A percentile compares a stretch with the other conserved stretches of the same genome.
Evolutionary conservation across 345 rosid genomes (phyloP).

Genomic region (Combretum micranthum): DNA sequence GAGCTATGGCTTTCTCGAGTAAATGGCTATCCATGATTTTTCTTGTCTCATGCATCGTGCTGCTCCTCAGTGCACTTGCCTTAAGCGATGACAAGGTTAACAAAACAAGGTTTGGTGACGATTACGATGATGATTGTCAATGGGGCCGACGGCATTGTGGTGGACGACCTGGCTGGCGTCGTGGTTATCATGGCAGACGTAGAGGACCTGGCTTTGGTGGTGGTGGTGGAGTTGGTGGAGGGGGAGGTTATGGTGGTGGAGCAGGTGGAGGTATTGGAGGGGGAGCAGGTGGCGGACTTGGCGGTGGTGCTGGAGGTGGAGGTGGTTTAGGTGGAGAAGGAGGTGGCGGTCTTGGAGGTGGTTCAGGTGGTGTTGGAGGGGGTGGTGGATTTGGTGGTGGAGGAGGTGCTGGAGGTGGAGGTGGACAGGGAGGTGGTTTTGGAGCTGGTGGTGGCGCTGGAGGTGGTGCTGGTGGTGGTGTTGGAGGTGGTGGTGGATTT

Average conservation of each 20-base stretch:
- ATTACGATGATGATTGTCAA: conserved; percentile 15
- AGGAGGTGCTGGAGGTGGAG: conserved; percentile 29
- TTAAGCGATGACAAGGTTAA: conserved; percentile 19
- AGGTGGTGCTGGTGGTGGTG: conserved; percentile 30
- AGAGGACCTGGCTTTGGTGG: conserved; percentile 7
- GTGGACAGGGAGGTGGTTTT: conserved; percentile 28
- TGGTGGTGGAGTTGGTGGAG: conserved; percentile 4
- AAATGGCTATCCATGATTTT: conserved; percentile 28
- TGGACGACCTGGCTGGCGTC: conserved; percentile 3
- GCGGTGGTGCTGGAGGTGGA: conserved; percentile 13
- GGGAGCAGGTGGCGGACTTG: conserved; percentile 1
- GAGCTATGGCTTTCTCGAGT: conserved; percentile 19
- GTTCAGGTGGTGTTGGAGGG: conserved; percentile 40
- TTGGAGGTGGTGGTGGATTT: conserved; percentile 34
- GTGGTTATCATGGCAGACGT: background rate
- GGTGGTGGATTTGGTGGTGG: conserved; percentile 44
- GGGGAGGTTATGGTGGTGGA: conserved; percentile 3
- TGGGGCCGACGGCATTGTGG: conserved; percentile 19
- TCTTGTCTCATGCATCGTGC: conserved; percentile 14
- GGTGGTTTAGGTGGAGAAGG: conserved; percentile 22
- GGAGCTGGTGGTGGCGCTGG: conserved; percentile 39
- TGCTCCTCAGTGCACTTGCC: conserved; percentile 19
- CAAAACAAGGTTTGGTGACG: conserved; percentile 11
- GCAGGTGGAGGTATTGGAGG: conserved; percentile 9
- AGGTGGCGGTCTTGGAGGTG: conserved; percentile 29